Evolutionary conservation across 176 grass and related monocot genomes (phyloP).

Genomic region (Oryza meyeriana): DNA sequence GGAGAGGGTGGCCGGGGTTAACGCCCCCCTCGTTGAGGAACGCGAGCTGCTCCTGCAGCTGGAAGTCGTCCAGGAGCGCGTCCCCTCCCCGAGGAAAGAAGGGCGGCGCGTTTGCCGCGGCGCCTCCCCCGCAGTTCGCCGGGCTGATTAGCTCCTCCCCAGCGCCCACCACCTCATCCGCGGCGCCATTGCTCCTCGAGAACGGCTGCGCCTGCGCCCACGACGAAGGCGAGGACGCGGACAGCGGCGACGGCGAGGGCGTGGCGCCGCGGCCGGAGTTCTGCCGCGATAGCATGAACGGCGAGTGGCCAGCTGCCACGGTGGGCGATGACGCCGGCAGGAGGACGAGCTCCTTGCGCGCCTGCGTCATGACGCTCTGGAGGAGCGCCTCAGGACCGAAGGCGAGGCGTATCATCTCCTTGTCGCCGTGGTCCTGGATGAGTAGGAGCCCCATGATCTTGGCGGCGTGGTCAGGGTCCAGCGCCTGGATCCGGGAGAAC

Average conservation of each 20-base stretch:
- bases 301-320: background rate
- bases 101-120: constrained; percentile 24
- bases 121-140: background rate
- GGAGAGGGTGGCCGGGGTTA: constrained; percentile 20
- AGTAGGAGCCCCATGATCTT: constrained; percentile 93
- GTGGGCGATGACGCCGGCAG: constrained; percentile 42
- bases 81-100: constrained; percentile 36
- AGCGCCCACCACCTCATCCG: constrained; percentile 32
- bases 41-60: constrained; percentile 76
- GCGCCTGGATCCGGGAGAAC: constrained; percentile 83
- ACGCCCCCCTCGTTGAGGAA: constrained; percentile 58
- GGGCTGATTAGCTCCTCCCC: constrained; percentile 62
- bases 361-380: constrained; percentile 65
- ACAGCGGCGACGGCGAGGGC: constrained; percentile 43
- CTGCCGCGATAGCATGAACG: constrained; percentile 57
- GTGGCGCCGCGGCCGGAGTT: constrained; percentile 44
- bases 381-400: constrained; percentile 85
- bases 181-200: constrained; percentile 48
- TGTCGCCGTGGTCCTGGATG: constrained; percentile 89
- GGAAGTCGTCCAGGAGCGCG: constrained; percentile 51
- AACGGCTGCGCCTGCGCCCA: constrained; percentile 57
- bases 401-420: constrained; percentile 97
- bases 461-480: constrained; percentile 88
- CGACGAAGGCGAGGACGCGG: constrained; percentile 59
- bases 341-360: constrained; percentile 67